Conservation (phyloP, 768 basidiomycete species). For the Podaxis sp. region DNA sequence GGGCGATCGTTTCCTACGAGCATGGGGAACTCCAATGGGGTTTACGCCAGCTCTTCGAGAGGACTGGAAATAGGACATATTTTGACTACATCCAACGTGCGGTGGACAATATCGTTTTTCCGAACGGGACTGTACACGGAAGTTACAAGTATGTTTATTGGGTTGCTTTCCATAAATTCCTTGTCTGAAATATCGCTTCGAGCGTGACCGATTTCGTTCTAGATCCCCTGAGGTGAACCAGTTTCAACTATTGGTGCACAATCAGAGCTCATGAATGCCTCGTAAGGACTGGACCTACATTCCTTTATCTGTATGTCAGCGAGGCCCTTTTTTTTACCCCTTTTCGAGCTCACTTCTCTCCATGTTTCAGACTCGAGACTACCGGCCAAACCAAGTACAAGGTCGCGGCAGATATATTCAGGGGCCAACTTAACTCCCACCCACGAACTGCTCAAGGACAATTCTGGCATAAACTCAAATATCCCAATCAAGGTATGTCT, state of each 20-base stretch:
- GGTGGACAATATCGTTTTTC: constrained; percentile 33
- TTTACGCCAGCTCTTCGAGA: constrained; percentile 34
- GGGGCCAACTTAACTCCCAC: constrained; percentile 34
- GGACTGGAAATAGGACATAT: constrained; percentile 36
- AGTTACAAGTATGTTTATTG: constrained; percentile 28
- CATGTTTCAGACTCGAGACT: constrained; percentile 25
- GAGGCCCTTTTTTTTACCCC: not conserved
- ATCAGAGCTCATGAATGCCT: not conserved
- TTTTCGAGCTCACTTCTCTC: not conserved
- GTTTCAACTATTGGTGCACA: not conserved
- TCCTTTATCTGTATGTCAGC: constrained; percentile 31
- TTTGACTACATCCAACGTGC: constrained; percentile 35
- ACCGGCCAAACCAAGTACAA: constrained; percentile 35
- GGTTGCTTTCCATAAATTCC: not conserved
- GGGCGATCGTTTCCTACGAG: constrained; percentile 34
- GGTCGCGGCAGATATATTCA: constrained; percentile 34
- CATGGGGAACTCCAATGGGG: constrained; percentile 38
- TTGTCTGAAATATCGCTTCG: not conserved
- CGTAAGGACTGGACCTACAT: constrained; percentile 32
- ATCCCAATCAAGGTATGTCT: constrained; percentile 36
- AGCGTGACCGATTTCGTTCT: constrained; percentile 29
- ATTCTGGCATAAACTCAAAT: constrained; percentile 42
- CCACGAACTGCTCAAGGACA: constrained; percentile 41
- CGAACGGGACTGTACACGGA: constrained; percentile 34
- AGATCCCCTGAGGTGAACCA: constrained; percentile 30